phyloP scores from a whole-genome alignment of 306 rosid genomes.

The Quercus engelmannii region DNA sequence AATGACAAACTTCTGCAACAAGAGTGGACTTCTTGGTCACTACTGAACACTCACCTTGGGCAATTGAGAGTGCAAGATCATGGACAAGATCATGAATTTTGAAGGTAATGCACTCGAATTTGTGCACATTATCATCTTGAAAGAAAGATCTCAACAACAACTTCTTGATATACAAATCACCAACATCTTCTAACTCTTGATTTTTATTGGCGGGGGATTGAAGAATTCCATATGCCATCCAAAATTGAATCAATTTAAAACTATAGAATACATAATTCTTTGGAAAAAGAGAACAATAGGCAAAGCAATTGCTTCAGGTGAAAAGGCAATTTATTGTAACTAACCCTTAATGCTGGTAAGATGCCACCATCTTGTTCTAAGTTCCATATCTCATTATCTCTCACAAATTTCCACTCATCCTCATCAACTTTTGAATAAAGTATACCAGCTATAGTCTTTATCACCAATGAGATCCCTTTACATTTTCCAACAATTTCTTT shows the following conservation, averaged over 20 bases:
- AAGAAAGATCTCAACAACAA: no score
- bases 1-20: no score
- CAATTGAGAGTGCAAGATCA: no score
- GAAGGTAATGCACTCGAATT: no score
- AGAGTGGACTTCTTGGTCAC: no score
- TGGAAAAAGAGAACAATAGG: constrained; percentile 2
- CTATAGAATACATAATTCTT: background rate
- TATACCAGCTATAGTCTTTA: constrained; percentile 7
- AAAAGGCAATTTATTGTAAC: constrained; percentile 22
- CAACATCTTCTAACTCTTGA: no score
- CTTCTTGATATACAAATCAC: no score
- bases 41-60: no score
- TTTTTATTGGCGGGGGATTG: background rate
- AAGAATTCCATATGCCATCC: constrained; percentile 30
- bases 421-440: background rate
- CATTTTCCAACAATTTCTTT: background rate
- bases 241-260: background rate
- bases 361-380: constrained; percentile 2
- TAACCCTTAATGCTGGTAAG: constrained; percentile 16
- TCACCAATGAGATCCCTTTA: constrained; percentile 11
- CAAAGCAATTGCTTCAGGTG: constrained; percentile 20
- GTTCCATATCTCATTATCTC: constrained; percentile 20
- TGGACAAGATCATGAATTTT: no score
- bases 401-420: background rate
- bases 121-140: no score